phyloP scores from a whole-genome alignment of 2,329 filamentous ascomycete species.

The Rhexocercosporidium sp. region DNA sequence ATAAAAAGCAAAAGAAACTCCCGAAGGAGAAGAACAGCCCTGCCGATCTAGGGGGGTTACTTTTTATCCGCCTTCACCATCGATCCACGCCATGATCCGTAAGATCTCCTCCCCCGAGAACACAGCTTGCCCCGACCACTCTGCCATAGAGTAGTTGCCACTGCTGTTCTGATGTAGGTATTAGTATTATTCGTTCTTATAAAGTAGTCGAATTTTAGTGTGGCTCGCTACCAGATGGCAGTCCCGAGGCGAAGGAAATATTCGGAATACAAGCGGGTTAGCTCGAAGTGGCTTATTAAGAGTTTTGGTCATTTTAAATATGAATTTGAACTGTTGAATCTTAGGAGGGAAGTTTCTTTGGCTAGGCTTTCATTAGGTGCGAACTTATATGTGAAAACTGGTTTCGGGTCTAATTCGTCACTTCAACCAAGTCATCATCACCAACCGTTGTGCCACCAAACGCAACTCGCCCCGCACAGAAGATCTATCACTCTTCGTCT shows the following conservation, averaged over 20 bases:
- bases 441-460: too few species aligned
- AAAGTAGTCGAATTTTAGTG: neutral
- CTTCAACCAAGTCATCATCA: too few species aligned
- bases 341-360: too few species aligned
- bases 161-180: neutral
- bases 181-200: neutral
- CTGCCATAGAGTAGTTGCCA: neutral
- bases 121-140: neutral
- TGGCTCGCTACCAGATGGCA: neutral
- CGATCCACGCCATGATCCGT: conserved; percentile 1
- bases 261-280: too few species aligned
- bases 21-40: neutral
- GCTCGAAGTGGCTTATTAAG: too few species aligned
- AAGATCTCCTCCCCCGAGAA: neutral
- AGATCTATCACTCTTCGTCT: neutral
- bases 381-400: too few species aligned
- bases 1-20: neutral
- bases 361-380: too few species aligned
- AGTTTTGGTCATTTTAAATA: too few species aligned
- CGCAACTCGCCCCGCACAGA: too few species aligned
- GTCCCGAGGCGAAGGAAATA: neutral
- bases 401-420: too few species aligned
- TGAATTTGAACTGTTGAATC: too few species aligned
- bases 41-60: neutral
- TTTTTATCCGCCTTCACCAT: neutral